Base-by-base conservation (phyloP, 192 early-diverging fungal genomes). In the Pecoramyces ruminantium region DNA sequence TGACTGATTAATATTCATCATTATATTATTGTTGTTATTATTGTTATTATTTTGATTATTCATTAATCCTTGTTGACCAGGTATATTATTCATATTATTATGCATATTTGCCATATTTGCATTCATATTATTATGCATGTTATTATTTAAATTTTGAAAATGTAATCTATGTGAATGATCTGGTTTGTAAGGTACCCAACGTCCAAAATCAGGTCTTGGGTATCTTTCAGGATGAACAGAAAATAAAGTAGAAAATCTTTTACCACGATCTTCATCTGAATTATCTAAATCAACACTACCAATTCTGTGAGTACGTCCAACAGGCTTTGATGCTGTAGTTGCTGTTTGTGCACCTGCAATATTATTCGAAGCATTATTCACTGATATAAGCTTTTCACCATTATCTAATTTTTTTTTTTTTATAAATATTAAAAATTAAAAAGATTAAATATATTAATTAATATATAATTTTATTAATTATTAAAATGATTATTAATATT, bases 121-220 rank as follows among this genome's bases (percentile, higher is more conserved):
- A 8, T 78, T 78, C 18, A 30, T 78, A 21, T 78, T 30, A 78
- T 30, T 78, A 78, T 38, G 30, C 15, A 78, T 78, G 25, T 82
- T 29, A 85, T 51, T 51, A 51, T 51, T 51, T 18, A 51, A 14
- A 51, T 21, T 21, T 51, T 34, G 30, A 34, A 39, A 13, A 39
- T 21, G 42, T 17, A 51, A 51, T 14, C 42, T 15, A 51, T 51
- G 42, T 1, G 42, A 51, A 51, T 51, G 81, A 78, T 89, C 88
- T 12, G 91, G 89, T 51, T 90, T 90, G 81, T 92, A 92, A 12
- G 85, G 77, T n/a, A 84, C 84, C 92, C 92, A 95, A 81, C 90
- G 91, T 11, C 83, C 85, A 78, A 93, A 86, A 80, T 95, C 93
- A 16, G 94, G 94, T 27, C 92, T 85, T 27, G 92, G 91, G 83